Conservation (phyloP, 2,329 filamentous ascomycete genomes). For the Hypoxylon sp. region DNA sequence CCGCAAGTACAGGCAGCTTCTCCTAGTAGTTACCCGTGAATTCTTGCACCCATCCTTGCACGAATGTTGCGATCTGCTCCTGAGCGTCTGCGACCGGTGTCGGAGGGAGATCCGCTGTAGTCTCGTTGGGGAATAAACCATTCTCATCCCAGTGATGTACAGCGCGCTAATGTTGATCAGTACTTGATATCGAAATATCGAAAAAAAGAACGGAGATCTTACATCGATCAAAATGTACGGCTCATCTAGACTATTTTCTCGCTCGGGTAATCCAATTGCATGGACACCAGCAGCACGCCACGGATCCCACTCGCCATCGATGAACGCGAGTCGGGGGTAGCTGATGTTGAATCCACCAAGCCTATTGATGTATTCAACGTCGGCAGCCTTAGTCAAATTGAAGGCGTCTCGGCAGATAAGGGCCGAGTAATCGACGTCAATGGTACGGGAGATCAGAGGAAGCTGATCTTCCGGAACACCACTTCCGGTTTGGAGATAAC, state of each 20-base stretch:
- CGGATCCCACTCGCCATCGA: conserved; percentile 81
- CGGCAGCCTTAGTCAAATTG: conserved; percentile 70
- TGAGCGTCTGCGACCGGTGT: conserved; percentile 67
- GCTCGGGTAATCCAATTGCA: conserved; percentile 64
- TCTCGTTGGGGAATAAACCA: conserved; percentile 70
- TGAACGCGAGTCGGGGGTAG: conserved; percentile 77
- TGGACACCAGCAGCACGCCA: conserved; percentile 81
- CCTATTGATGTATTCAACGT: conserved; percentile 75
- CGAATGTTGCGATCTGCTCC: conserved; percentile 65
- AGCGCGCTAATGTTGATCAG: conserved; percentile 51
- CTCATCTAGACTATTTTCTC: conserved; percentile 68
- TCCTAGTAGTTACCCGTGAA: conserved; percentile 47
- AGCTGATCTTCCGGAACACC: conserved; percentile 70
- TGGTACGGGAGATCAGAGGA: conserved; percentile 75
- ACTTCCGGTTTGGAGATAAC: conserved; percentile 78
- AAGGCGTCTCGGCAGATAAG: conserved; percentile 73
- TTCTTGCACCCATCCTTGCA: conserved; percentile 72
- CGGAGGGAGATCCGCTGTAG: conserved; percentile 65
- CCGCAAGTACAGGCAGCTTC: conserved; percentile 22
- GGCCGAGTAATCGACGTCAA: conserved; percentile 70
- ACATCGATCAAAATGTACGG: conserved; percentile 76
- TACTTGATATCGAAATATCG: background rate
- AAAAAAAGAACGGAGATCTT: background rate
- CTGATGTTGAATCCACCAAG: conserved; percentile 77
- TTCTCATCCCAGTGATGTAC: conserved; percentile 87